A percentile compares a stretch with the other conserved stretches of the same genome.
Conservation (phyloP, 257 asterid species). For the Galeopsis tetrahit region DNA sequence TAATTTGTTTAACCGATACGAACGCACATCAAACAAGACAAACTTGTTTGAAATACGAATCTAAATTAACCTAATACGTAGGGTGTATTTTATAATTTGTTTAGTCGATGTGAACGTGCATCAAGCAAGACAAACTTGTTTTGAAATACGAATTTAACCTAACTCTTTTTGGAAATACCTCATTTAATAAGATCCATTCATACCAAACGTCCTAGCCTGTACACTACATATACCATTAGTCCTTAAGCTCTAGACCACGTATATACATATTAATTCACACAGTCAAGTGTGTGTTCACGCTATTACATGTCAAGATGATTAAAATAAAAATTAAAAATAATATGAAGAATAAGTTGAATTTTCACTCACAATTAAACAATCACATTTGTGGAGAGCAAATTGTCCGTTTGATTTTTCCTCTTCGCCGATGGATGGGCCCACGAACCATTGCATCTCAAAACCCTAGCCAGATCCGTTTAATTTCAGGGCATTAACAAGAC, state of each 20-base stretch:
- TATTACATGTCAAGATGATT: neutral
- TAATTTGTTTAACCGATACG: neutral
- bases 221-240: neutral
- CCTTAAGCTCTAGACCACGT: neutral
- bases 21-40: neutral
- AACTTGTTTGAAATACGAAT: neutral
- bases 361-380: slow-evolving; percentile 16
- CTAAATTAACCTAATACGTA: neutral
- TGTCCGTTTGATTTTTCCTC: neutral
- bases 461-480: neutral
- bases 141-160: neutral
- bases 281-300: neutral
- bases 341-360: neutral
- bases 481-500: neutral
- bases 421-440: neutral
- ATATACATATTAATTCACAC: neutral
- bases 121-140: neutral
- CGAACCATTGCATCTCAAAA: neutral
- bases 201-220: neutral
- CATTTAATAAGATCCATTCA: neutral
- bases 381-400: neutral
- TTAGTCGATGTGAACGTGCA: neutral
- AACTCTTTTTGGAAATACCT: neutral
- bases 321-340: neutral
- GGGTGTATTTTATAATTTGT: neutral